phyloP scores from a whole-genome alignment of 2,329 filamentous ascomycete genomes.

The Purpureocillium lavendulum region DNA sequence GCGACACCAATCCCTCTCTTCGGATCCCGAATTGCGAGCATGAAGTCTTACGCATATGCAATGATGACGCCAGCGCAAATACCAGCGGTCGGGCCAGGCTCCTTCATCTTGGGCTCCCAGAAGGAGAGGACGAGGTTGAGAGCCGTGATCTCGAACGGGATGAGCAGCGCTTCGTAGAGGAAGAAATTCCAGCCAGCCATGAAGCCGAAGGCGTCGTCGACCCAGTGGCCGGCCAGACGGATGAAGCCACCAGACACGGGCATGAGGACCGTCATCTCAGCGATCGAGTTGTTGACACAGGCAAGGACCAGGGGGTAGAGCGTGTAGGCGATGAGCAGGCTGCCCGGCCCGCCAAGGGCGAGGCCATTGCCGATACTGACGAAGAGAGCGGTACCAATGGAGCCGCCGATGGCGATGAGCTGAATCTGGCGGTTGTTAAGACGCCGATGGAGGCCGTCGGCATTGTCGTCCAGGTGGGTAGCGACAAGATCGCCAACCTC shows the following conservation, averaged over 20 bases:
- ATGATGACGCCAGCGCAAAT: conserved; percentile 49
- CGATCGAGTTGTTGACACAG: conserved; percentile 56
- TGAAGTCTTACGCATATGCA: conserved; percentile 43
- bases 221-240: conserved; percentile 56
- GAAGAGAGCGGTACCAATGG: conserved; percentile 51
- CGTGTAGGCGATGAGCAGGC: conserved; percentile 50
- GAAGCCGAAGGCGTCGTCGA: conserved; percentile 57
- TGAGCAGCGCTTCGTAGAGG: conserved; percentile 33
- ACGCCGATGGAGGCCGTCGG: conserved; percentile 34
- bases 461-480: conserved; percentile 19
- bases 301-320: conserved; percentile 47
- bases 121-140: conserved; percentile 33
- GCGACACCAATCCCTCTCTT: not conserved
- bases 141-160: conserved; percentile 34
- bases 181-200: conserved; percentile 36
- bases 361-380: conserved; percentile 52
- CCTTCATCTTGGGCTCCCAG: conserved; percentile 34
- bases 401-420: conserved; percentile 50
- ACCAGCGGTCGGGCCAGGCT: conserved; percentile 59
- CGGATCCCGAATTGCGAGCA: conserved; percentile 1
- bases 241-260: conserved; percentile 57
- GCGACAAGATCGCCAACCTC: conserved; percentile 15
- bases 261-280: conserved; percentile 56
- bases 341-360: conserved; percentile 33
- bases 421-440: conserved; percentile 49